Percentiles rank a stretch among this genome's conserved stretches.
phyloP scores from a whole-genome alignment of 345 rosid species.

The Brassica rapa region DNA sequence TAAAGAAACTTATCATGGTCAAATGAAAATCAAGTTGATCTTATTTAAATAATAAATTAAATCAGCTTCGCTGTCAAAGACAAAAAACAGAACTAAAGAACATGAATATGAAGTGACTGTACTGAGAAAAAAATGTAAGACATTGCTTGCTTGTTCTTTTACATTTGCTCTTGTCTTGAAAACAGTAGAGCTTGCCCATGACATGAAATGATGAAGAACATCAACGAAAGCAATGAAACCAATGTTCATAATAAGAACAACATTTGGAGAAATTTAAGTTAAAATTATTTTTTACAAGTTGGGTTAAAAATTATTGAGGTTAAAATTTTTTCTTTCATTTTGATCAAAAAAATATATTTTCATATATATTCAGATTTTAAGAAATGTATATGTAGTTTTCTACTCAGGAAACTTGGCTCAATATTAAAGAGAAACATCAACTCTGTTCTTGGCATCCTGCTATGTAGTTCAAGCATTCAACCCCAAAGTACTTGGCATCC shows the following conservation, averaged over 20 bases:
- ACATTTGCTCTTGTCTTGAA: slow-evolving; percentile 41
- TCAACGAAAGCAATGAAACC: slow-evolving; percentile 64
- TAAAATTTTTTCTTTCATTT: not conserved
- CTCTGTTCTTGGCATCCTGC: no score
- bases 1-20: not conserved
- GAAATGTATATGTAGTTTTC: not conserved
- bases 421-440: no score
- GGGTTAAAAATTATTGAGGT: not conserved
- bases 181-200: slow-evolving; percentile 72
- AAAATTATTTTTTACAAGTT: not conserved
- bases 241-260: slow-evolving; percentile 85
- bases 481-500: no score
- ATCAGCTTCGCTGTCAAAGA: not conserved
- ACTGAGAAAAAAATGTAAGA: not conserved
- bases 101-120: slow-evolving; percentile 18
- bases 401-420: no score
- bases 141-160: slow-evolving; percentile 16
- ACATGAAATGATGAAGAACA: slow-evolving; percentile 87
- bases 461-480: no score
- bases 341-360: not conserved
- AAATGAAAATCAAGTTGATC: not conserved
- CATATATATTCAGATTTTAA: not conserved
- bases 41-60: not conserved
- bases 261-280: slow-evolving; percentile 62
- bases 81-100: slow-evolving; percentile 17